Evolutionary conservation across 2,329 filamentous ascomycete genomes (phyloP), one percentile per base, ranked within the genome.

Genomic region (Scytalidium sp.): DNA sequence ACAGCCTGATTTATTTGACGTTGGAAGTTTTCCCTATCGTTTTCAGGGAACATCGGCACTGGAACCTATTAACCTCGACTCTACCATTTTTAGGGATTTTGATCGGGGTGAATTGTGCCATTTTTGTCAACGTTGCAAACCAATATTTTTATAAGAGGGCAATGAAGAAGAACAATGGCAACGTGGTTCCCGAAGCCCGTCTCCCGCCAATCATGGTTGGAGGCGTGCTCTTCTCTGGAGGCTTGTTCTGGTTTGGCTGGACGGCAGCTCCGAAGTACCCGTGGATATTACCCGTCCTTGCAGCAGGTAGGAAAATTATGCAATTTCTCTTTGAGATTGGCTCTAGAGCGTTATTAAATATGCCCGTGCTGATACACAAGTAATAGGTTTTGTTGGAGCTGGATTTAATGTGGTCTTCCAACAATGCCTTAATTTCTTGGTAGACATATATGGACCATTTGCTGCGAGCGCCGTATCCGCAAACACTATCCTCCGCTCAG

Each of bases 1-100:
- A 85, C 83, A 84, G 80, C 0, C 75, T 88, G 1, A 72, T 90
- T 0, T 90, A 88, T 63, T 73, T 90, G 51, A 70, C 83, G 75
- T 64, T 71, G 40, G 68, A 64, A 56, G 69, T 67, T 3, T 76
- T 90, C 10, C 84, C 85, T 0, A 72, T 88, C 2, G 79, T 88
- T 15, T 89, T 88, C 65, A 58, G 71, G 20, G 76, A 73, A 13
- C 79, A 78, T 17, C 79, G 89, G 59, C 64, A 66, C 50, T 89
- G 89, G 67, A 76, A 71, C 46, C 70, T 79, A 10, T 72, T 81
- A 39, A 72, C 87, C 59, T 71, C 75, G 3, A 83, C 84, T 19
- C 76, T 80, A 1, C 80, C 87, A 1, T 90, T 89, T 56, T 69
- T 82, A 0, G 64, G 67, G 0, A 56, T 71, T 15, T 62, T 71